phyloP scores from a whole-genome alignment of 345 rosid species.

The Jatropha curcas region DNA sequence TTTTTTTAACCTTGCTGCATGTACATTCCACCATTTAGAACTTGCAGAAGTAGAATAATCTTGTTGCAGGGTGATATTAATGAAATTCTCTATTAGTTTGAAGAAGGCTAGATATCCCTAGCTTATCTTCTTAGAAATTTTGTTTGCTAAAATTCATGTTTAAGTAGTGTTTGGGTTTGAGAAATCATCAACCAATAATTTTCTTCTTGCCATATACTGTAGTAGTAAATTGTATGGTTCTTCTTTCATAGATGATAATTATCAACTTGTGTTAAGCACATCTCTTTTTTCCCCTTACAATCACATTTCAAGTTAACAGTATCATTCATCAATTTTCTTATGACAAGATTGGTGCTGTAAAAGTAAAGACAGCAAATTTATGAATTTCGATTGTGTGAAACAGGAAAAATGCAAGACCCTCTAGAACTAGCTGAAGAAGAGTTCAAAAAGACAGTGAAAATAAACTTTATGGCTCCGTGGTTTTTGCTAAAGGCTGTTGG shows the following conservation, averaged over 20 bases:
- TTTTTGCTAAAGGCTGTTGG: constrained; percentile 77
- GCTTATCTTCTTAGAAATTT: not conserved
- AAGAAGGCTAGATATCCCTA: not conserved
- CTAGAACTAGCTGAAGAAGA: constrained; percentile 57
- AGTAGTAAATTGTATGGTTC: not conserved
- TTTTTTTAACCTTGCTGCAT: not conserved
- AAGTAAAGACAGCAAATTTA: constrained; percentile 3
- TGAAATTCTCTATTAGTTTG: not conserved
- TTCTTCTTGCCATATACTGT: not conserved
- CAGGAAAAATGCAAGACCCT: constrained; percentile 74
- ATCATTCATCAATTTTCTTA: not conserved
- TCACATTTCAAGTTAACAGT: not conserved
- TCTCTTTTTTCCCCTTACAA: not conserved
- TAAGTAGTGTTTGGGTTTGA: not conserved
- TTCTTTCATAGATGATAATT: not conserved
- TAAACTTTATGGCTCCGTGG: constrained; percentile 81
- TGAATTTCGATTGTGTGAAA: constrained; percentile 20
- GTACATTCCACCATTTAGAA: too few relatives aligned
- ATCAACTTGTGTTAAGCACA: not conserved
- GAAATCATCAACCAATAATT: not conserved
- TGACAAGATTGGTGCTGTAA: not conserved
- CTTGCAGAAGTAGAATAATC: not conserved
- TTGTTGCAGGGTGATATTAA: not conserved
- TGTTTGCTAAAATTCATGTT: not conserved
- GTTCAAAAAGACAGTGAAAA: constrained; percentile 50